Conservation (phyloP, 176 grass and related monocot genomes). For the Echinochloa phyllopogon region DNA sequence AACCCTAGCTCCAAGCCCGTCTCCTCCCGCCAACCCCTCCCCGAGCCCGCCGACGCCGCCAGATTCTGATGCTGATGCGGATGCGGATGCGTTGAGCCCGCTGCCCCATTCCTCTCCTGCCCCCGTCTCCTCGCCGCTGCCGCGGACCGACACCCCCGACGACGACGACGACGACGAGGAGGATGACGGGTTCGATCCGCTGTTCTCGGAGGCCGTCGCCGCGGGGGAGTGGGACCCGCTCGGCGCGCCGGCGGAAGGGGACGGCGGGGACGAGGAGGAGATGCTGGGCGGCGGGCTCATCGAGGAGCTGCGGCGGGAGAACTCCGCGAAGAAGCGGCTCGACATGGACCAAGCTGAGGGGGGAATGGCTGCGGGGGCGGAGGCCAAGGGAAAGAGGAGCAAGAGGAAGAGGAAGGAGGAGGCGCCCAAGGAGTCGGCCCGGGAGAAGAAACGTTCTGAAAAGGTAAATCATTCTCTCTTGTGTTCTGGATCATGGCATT, state of each 20-base stretch:
- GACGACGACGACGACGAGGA: slow-evolving; percentile 23
- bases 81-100: slow-evolving; percentile 27
- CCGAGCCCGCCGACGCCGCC: neutral
- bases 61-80: slow-evolving; percentile 31
- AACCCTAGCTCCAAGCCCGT: slow-evolving; percentile 11
- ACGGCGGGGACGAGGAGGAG: slow-evolving; percentile 39
- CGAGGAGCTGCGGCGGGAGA: slow-evolving; percentile 66
- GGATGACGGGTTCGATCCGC: slow-evolving; percentile 63
- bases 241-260: slow-evolving; percentile 30
- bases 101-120: slow-evolving; percentile 3
- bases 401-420: slow-evolving; percentile 69
- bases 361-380: slow-evolving; percentile 2
- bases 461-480: slow-evolving; percentile 49
- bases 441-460: slow-evolving; percentile 59
- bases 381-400: slow-evolving; percentile 54
- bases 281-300: slow-evolving; percentile 56
- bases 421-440: slow-evolving; percentile 57
- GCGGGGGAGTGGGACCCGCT: slow-evolving; percentile 41
- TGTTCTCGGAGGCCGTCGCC: slow-evolving; percentile 45
- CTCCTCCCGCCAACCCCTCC: slow-evolving; percentile 6
- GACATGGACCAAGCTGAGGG: slow-evolving; percentile 61
- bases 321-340: slow-evolving; percentile 78
- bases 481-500: neutral
- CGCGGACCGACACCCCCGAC: slow-evolving; percentile 26
- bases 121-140: slow-evolving; percentile 28